Evolutionary conservation across 2,329 filamentous ascomycete species (phyloP), one percentile per base, ranked within the genome.

Genomic region (Xylaria sp.): DNA sequence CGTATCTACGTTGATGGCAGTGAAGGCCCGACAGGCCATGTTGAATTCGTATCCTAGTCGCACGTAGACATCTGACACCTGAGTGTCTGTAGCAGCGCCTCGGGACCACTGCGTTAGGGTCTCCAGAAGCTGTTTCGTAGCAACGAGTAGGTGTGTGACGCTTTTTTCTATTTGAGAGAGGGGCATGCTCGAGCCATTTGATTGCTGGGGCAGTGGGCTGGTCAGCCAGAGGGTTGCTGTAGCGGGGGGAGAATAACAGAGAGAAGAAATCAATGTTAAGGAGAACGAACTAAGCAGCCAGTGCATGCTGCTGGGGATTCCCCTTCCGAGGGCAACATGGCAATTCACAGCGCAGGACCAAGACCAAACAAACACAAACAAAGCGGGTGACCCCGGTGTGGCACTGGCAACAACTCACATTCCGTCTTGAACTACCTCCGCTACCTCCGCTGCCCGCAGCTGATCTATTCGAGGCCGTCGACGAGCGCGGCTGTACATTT

Each of bases 151-250:
- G 80, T 99, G 96, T 12, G 95, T 98, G 72, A 99, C 96, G 80
- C 94, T 98, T 85, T 98, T 98, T 84, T 99, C 96, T 82, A 99
- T 99, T 81, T 97, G 95, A 62, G 95, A 98, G 74, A 99, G 88
- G 75, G 88, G 87, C 77, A 88, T 93, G 86, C 85, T 93, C 85
- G 84, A 90, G 84, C 81, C 89, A 85, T 91, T 92, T 77, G 76
- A 76, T 74, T 78, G 75, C 75, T 74, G 72, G 33, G 62, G 68
- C 2, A 33, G 70, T 41, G 55, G 56, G 18, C 28, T 71, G 39
- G 74, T 76, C 62, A 77, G 62, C 60, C 71, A 64, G 55, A 13
- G 51, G 23, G 33, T 63, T 64, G 62, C 33, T 41, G 28, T 20
- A 28, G 48, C 52, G 41, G 52, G 54, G 20, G 20, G 28, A 10